phyloP scores from a whole-genome alignment of 805 yeast species.

The Wickerhamomyces queroliae region DNA sequence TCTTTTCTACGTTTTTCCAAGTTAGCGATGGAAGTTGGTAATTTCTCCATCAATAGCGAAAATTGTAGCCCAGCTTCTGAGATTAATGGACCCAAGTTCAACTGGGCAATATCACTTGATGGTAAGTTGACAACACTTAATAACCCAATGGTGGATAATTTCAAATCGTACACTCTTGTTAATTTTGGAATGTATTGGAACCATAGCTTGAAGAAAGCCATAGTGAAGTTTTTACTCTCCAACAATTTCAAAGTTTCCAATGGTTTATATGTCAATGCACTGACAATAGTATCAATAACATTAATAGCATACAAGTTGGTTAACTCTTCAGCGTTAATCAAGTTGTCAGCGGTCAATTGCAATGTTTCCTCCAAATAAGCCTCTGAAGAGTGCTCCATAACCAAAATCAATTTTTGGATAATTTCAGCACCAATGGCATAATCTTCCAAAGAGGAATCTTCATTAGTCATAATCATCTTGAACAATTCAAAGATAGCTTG shows the following conservation, averaged over 20 bases:
- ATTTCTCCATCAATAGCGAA: slow-evolving; percentile 44
- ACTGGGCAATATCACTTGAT: slow-evolving; percentile 22
- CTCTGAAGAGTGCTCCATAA: slow-evolving; percentile 43
- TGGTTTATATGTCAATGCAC: slow-evolving; percentile 61
- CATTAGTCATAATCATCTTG: slow-evolving; percentile 30
- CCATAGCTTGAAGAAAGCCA: slow-evolving; percentile 58
- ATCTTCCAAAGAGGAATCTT: slow-evolving; percentile 53
- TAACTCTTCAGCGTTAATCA: slow-evolving; percentile 22
- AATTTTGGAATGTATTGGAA: slow-evolving; percentile 47
- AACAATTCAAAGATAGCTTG: slow-evolving; percentile 48
- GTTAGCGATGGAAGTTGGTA: slow-evolving; percentile 68
- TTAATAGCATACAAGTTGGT: slow-evolving; percentile 35
- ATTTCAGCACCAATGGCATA: slow-evolving; percentile 53
- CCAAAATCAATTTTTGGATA: slow-evolving; percentile 56
- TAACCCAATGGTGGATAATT: slow-evolving; percentile 65
- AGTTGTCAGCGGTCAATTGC: slow-evolving; percentile 34
- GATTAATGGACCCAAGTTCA: slow-evolving; percentile 31
- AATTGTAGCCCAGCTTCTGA: slow-evolving; percentile 47
- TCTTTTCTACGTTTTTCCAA: slow-evolving; percentile 56
- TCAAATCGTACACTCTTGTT: slow-evolving; percentile 74
- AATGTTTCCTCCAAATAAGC: slow-evolving; percentile 37
- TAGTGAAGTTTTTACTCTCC: slow-evolving; percentile 36
- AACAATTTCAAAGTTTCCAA: slow-evolving; percentile 44
- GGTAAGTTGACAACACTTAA: slow-evolving; percentile 37
- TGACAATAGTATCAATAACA: slow-evolving; percentile 53